Evolutionary conservation across 1,139 yeast species (phyloP), one percentile per base, ranked within the genome.

Genomic region (Hanseniaspora uvarum): DNA sequence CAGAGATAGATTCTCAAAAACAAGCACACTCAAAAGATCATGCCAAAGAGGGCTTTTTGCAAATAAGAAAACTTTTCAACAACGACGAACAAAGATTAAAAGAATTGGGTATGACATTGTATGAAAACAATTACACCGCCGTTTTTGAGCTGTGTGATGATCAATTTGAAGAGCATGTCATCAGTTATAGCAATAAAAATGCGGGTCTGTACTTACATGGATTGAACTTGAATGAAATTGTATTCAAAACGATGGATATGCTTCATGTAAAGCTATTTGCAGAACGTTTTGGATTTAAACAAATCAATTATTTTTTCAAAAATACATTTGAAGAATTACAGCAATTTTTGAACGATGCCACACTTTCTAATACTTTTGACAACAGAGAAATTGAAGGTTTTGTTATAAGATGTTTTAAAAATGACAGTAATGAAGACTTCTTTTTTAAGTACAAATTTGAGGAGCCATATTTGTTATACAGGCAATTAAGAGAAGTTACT

Each of bases 61-160:
- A 79, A 62, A 68, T 94, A 18, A 68, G 71, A 52, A 58, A 60
- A 18, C 94, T 86, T 60, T 69, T 89, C 51, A 60, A 62, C 0
- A 45, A 57, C 1, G 60, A 61, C 2, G 78, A 76, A 0, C 66
- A 73, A 21, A 63, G 75, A 1, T 61, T 74, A 1, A 58, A 63
- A 14, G 77, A 78, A 0, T 73, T 94, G 46, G 96, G 88, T 0
- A 61, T 62, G 40, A 68, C 70, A 5, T 70, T 94, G 19, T 73
- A 74, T 61, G 61, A 68, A 1, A 61, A 73, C 59, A 78, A 81
- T 57, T 65, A 80, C 30, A 94, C 98, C 0, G 95, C 95, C 0
- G 95, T 88, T 0, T 89, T 94, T 1, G 98, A 92, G 67, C 75
- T 80, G 47, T 94, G 99, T 67, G 96, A 94, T 65, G 98, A 94